phyloP scores from a whole-genome alignment of 1,139 yeast species.

The Blastobotrys aristatus region DNA sequence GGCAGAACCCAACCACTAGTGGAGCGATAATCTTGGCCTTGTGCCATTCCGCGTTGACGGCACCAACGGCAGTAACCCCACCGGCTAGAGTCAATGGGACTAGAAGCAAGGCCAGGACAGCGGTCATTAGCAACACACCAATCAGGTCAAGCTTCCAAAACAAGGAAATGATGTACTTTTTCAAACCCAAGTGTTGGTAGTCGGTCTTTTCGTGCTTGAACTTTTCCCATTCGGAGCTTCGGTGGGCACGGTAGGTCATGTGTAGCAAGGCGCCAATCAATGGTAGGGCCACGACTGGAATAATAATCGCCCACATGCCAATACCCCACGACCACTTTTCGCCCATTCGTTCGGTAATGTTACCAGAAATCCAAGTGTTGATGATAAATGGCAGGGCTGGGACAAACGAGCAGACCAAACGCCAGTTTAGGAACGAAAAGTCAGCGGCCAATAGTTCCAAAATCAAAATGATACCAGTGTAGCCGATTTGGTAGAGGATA shows the following conservation, averaged over 20 bases:
- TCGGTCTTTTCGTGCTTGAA: slow-evolving; percentile 30
- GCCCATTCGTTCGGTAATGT: slow-evolving; percentile 42
- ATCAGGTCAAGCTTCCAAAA: slow-evolving; percentile 51
- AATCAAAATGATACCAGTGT: slow-evolving; percentile 56
- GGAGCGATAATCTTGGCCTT: slow-evolving; percentile 58
- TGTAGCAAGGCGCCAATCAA: slow-evolving; percentile 49
- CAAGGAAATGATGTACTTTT: slow-evolving; percentile 28
- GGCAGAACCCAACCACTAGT: slow-evolving; percentile 54
- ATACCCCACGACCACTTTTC: slow-evolving; percentile 62
- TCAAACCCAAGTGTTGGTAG: slow-evolving; percentile 26
- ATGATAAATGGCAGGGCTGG: slow-evolving; percentile 69
- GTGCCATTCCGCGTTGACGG: slow-evolving; percentile 43
- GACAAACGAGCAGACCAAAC: slow-evolving; percentile 55
- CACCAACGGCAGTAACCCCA: slow-evolving; percentile 34
- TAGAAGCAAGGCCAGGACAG: slow-evolving; percentile 49
- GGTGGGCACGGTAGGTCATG: slow-evolving; percentile 52
- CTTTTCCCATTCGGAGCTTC: slow-evolving; percentile 43
- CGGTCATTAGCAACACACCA: slow-evolving; percentile 48
- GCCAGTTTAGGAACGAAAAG: slow-evolving; percentile 63
- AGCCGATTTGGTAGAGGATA: slow-evolving; percentile 65
- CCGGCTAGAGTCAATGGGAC: slow-evolving; percentile 56
- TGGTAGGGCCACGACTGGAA: slow-evolving; percentile 62
- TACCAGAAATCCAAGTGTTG: slow-evolving; percentile 72
- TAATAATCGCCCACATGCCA: slow-evolving; percentile 76
- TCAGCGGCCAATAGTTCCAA: slow-evolving; percentile 59